Conservation (phyloP, 768 basidiomycete genomes). For the Lactarius psammicola region DNA sequence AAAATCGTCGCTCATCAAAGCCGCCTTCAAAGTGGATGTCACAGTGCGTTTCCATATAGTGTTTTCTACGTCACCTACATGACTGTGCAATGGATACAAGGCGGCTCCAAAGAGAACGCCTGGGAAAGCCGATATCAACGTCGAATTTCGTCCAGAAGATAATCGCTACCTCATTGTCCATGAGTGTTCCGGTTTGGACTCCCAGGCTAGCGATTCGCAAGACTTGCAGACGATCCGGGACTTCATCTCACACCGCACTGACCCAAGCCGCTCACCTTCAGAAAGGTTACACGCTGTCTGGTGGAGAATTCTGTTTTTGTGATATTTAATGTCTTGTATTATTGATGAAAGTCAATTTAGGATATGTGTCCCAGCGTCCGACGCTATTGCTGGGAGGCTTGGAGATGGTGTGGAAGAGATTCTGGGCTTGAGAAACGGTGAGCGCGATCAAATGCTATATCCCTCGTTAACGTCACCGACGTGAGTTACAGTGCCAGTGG, state of each 20-base stretch:
- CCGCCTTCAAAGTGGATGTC: slow-evolving; percentile 8
- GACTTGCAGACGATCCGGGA: slow-evolving; percentile 1
- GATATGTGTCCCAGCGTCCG: not conserved
- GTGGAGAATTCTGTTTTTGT: not conserved
- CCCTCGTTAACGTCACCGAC: not conserved
- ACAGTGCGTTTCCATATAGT: no score
- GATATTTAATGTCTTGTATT: no score
- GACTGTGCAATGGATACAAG: no score
- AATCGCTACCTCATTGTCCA: slow-evolving; percentile 3
- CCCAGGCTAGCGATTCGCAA: not conserved
- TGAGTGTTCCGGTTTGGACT: slow-evolving; percentile 7
- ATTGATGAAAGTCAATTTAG: not conserved
- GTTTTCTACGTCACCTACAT: no score
- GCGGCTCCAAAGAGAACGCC: not conserved
- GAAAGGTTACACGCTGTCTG: slow-evolving; percentile 12
- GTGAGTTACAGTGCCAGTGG: not conserved
- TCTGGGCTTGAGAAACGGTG: not conserved
- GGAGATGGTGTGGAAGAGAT: not conserved
- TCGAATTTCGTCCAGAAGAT: slow-evolving; percentile 5
- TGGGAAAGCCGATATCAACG: not conserved
- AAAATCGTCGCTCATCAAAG: slow-evolving; percentile 14
- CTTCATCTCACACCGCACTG: not conserved
- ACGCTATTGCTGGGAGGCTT: not conserved
- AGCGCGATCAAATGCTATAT: not conserved
- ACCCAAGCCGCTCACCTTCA: not conserved